Conservation (phyloP, 2,329 filamentous ascomycete species). For the Zelopaecilomyces penicillatus region DNA sequence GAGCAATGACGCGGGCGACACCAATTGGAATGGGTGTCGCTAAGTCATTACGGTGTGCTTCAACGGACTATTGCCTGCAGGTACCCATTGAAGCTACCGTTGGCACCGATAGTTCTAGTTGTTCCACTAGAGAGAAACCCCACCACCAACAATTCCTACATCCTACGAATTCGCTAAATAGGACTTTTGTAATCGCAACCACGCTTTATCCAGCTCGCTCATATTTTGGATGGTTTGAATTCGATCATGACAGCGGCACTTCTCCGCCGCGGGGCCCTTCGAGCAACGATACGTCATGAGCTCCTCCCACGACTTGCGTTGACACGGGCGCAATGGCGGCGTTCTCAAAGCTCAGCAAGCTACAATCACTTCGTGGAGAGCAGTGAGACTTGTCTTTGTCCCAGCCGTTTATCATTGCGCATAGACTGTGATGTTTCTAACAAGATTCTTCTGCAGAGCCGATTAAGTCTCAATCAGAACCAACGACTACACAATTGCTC, state of each 20-base stretch:
- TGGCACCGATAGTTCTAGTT: background rate
- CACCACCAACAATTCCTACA: slow-evolving; percentile 1
- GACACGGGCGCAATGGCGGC: slow-evolving; percentile 14
- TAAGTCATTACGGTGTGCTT: too few species aligned
- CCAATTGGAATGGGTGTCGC: too few species aligned
- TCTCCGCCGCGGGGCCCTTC: slow-evolving; percentile 14
- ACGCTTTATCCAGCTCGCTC: background rate
- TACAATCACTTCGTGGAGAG: slow-evolving; percentile 29
- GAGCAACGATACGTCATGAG: slow-evolving; percentile 2
- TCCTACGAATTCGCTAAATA: too few species aligned
- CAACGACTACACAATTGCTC: slow-evolving; percentile 10
- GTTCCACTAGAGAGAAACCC: slow-evolving; percentile 11
- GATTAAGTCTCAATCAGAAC: slow-evolving; percentile 6
- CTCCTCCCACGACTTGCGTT: background rate
- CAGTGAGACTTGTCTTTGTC: slow-evolving; percentile 14
- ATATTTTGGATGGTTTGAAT: slow-evolving; percentile 15
- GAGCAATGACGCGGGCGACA: too few species aligned
- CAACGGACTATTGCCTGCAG: too few species aligned
- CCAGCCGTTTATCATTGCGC: background rate
- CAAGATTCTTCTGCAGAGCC: background rate
- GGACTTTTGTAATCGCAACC: background rate
- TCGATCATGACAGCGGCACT: slow-evolving; percentile 24
- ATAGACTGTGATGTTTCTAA: too few species aligned
- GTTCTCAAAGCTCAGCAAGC: slow-evolving; percentile 17
- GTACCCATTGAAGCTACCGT: too few species aligned